Base-by-base conservation (phyloP, 1,284 basidiomycete species). In the Ganoderma lingzhi region DNA sequence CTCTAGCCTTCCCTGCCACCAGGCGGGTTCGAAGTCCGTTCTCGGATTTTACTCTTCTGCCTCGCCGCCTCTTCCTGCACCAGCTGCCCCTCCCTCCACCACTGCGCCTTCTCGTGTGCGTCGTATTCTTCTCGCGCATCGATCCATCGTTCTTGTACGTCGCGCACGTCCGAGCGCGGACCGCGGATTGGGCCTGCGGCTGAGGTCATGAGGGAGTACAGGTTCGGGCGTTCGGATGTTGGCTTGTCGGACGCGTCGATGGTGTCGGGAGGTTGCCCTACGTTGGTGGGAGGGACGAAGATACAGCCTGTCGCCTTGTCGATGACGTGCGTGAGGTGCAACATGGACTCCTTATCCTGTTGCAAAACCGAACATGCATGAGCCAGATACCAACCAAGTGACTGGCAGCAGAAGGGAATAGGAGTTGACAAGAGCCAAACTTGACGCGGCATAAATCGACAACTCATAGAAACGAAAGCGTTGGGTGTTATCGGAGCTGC, bases 321-420 rank as follows among this genome's bases (percentile, higher is more conserved):
- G 71, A 98, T 91, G 48, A 87, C 87, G 35, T 89, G 88, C 19
- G 91, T 91, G 1, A 98, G 87, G 72, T 95, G 89, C 10, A 97
- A 83, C 96, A 98, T 98, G 3, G 95, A 97, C 64, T 90, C 84
- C 81, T 97, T 98, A 80, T 98, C 96, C 93, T 95, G 75, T 63
- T 12, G 42, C 10, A 48, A 41, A 35, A 19, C 37, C 28, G 44
- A 61, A 14, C 23, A 3, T 3, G 39, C 14, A 23, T 41, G 15
- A 56, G 53, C 53, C 53, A 9, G 6, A 23, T 8, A 23, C 35
- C 30, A 15, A 30, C 30, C 2, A 8, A 32, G 30, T 8, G 6
- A 28, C 15, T 14, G 0, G 17, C 5, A 17, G 53, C 23, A 6
- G 2, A 23, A 23, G n/a, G 9, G 0, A 23, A 23, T 23, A 51